Percentiles rank a stretch among this genome's conserved stretches.
Evolutionary conservation across 257 asterid genomes (phyloP).

Genomic region (Datura wrightii): DNA sequence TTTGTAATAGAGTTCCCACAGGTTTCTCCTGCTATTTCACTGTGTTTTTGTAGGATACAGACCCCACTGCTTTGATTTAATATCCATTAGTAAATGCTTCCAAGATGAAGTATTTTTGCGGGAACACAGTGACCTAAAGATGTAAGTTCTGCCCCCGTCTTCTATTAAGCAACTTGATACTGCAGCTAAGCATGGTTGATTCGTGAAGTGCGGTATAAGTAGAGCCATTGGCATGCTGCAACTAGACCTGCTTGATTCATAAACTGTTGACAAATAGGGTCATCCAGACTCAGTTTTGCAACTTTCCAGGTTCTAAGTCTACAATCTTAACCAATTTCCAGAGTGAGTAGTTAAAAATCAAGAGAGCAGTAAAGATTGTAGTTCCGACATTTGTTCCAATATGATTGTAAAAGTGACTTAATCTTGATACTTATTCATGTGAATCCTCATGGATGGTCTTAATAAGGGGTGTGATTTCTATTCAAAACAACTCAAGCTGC

Average conservation of each 20-base stretch:
- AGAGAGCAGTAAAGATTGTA: not conserved
- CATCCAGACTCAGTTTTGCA: constrained; percentile 2
- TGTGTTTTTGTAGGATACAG: not conserved
- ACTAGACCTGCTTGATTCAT: not conserved
- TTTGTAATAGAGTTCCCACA: not conserved
- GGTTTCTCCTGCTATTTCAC: constrained; percentile 6
- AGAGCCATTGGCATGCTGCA: not conserved
- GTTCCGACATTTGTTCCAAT: constrained; percentile 6
- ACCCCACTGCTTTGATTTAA: not conserved
- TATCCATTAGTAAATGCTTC: not conserved
- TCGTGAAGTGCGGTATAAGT: not conserved
- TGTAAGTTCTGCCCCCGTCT: not conserved
- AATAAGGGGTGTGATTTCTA: constrained; percentile 1
- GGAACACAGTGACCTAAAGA: not conserved
- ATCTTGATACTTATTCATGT: not conserved
- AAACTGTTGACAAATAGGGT: not conserved
- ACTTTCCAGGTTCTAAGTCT: not conserved
- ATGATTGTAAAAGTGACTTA: not conserved
- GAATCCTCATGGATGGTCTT: not conserved
- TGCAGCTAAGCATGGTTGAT: not conserved
- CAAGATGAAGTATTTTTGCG: not conserved
- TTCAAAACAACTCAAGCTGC: not conserved
- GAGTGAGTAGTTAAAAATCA: not conserved
- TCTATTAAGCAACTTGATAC: not conserved
- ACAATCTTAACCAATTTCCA: not conserved